Evolutionary conservation across 768 basidiomycete genomes (phyloP), one percentile per base, ranked within the genome.

Genomic region (Ramaria rubella): DNA sequence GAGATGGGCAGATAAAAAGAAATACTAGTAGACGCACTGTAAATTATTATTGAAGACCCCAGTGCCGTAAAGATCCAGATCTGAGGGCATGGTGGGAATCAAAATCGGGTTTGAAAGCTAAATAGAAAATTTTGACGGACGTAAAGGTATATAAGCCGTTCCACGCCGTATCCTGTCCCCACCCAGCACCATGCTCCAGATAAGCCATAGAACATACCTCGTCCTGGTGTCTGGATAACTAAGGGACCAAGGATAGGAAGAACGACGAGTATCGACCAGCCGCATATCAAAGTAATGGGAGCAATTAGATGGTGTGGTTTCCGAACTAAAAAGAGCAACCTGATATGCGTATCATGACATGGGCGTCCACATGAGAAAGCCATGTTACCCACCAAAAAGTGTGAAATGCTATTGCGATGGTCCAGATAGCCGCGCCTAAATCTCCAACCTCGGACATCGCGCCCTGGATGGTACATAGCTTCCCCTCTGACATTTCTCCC

Each of bases 181-280:
- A 56, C 24, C 55, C 55, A 56, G 26, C 55, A 56, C 55, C 55
- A 56, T 11, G 55, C 55, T 12, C 55, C 55, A 23, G 23, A 48
- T 6, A 56, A 27, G 9, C 45, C 29, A 49, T 46, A 56, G 30
- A 56, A 56, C 1, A 29, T 19, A 11, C 55, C 55, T 33, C 33
- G 29, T 1, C 48, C 7, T 23, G 24, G 9, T 9, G 43, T 56
- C 24, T 49, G 43, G 12, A 56, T 30, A 9, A 34, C 27, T 23
- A 33, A 30, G 31, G 55, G 55, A 29, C 55, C 55, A 14, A 56
- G 7, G 46, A 56, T 56, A 8, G 55, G 55, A 24, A 56, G 55
- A 24, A 56, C 24, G 21, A 56, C 33, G 21, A 56, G 33, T 29
- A 49, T 4, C 1, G 55, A 30, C 55, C 55, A 56, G 21, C 55